Base-by-base conservation (phyloP, 331 rosid species). In the Rosa hybrid region DNA sequence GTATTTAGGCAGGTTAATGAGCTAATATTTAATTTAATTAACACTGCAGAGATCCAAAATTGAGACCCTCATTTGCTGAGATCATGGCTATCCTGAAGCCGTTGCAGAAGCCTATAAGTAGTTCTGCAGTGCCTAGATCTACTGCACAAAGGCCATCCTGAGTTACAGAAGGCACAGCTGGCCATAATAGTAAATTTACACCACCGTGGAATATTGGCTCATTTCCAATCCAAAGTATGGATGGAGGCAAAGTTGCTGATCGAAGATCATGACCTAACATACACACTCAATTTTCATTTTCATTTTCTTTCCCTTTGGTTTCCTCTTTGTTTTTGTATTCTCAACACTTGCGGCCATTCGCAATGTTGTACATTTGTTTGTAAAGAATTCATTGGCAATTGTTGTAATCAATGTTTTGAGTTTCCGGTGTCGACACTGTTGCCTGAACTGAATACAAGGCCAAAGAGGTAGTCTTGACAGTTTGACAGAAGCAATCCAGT, bases 21-120 rank as follows among this genome's bases (percentile, higher is more conserved):
- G 71, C 81, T 67, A 69, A 74, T 67, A 51, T 62, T 41, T 73
- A 80, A 74, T 45, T 53, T 53, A 45, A 83, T 86, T 69, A 69
- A 83, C 73, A 67, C 80, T 87, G 76, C 73, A 93, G 98, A 78
- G 94, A 93, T 85, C 89, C 98, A 49, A 93, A 77, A 83, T 78
- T 90, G 87, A 92, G 99, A 82, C 99, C 99, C 25, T 77, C 99
- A 11, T 96, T 96, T 87, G 85, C 92, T 2, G 98, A 96, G 90
- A 96, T 96, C 88, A 88, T 96, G 94, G 97, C 98, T 5, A 86
- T 92, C 49, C 86, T 93, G 82, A 96, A 89, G 84, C 96, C 94
- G 8, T 83, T 95, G 81, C 99, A 91, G 88, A 95, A 88, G 91
- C 88, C 98, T 8, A 25, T 88, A 17, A 48, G n/a, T 7, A 81